phyloP scores from a whole-genome alignment of 495 filamentous ascomycete species.

The Echria macrotheca region DNA sequence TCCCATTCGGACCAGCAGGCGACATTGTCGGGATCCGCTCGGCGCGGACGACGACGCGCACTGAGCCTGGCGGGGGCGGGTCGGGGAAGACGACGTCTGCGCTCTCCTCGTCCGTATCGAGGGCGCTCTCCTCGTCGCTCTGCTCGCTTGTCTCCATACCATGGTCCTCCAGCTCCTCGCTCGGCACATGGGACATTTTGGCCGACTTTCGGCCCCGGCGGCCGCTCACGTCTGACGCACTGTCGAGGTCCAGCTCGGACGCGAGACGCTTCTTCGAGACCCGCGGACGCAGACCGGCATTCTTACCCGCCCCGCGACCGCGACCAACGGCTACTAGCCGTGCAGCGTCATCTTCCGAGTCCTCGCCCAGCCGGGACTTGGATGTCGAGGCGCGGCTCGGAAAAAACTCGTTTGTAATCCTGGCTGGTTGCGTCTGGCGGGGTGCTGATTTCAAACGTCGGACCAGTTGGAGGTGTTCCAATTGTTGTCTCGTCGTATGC shows the following conservation, averaged over 20 bases:
- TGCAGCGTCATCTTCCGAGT: conserved; percentile 12
- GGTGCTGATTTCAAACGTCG: no score
- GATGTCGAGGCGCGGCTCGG: no score
- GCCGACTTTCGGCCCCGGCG: conserved; percentile 17
- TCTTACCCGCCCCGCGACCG: conserved; percentile 29
- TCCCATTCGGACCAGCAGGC: conserved; percentile 52
- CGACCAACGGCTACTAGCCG: conserved; percentile 16
- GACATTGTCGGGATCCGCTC: conserved; percentile 41
- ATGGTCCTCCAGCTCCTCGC: neutral
- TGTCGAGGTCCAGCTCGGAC: conserved; percentile 31
- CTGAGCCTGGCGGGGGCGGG: conserved; percentile 15
- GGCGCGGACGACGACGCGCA: conserved; percentile 36
- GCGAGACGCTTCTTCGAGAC: conserved; percentile 33
- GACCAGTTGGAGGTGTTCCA: no score
- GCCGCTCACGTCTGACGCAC: conserved; percentile 9
- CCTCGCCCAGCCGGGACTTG: conserved; percentile 4
- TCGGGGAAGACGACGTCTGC: conserved; percentile 33
- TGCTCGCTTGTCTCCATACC: conserved; percentile 18
- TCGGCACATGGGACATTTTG: conserved; percentile 27
- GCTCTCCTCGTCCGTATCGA: conserved; percentile 28
- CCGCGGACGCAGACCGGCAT: conserved; percentile 26
- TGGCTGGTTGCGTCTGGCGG: no score
- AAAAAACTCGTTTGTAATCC: no score
- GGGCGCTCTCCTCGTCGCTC: conserved; percentile 26
- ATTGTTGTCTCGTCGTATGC: conserved; percentile 9